Evolutionary conservation across 108 stramenopile genomes (phyloP).

Genomic region (Stephanodiscus minutulus): DNA sequence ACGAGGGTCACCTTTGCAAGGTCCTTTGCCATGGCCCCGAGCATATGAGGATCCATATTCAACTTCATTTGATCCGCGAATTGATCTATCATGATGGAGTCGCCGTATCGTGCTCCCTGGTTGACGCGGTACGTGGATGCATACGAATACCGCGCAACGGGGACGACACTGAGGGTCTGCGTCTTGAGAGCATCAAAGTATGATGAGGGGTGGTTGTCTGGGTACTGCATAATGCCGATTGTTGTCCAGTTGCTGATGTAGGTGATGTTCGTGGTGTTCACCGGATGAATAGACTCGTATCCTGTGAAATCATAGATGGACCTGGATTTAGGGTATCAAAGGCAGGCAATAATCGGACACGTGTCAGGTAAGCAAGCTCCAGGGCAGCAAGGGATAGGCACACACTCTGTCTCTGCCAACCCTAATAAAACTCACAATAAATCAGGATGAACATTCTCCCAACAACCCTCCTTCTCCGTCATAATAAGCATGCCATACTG

Average conservation of each 20-base stretch:
- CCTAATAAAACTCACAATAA: conserved; percentile 26
- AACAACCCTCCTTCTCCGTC: conserved; percentile 45
- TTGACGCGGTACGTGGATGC: conserved; percentile 16
- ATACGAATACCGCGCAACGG: conserved; percentile 19
- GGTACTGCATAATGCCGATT: conserved; percentile 35
- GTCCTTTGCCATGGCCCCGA: conserved; percentile 21
- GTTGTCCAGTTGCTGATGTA: conserved; percentile 29
- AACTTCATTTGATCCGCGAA: conserved; percentile 19
- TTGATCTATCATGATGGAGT: conserved; percentile 44
- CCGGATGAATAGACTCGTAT: conserved; percentile 29
- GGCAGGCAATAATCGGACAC: background rate
- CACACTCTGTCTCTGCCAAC: background rate
- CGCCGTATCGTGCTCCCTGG: conserved; percentile 38
- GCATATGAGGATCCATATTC: conserved; percentile 14
- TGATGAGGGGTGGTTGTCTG: conserved; percentile 32
- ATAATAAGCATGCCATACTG: conserved; percentile 47
- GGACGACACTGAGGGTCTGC: background rate
- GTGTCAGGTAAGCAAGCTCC: background rate
- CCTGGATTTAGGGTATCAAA: conserved; percentile 1
- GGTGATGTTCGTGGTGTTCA: conserved; percentile 11
- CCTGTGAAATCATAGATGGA: conserved; percentile 43
- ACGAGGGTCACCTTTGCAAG: conserved; percentile 21
- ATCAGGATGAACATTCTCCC: conserved; percentile 58
- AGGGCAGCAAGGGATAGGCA: background rate
- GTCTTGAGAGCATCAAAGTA: conserved; percentile 37